Evolutionary conservation across 352 stramenopile species (phyloP), one percentile per base, ranked within the genome.

Genomic region (Phytophthora palmivora): DNA sequence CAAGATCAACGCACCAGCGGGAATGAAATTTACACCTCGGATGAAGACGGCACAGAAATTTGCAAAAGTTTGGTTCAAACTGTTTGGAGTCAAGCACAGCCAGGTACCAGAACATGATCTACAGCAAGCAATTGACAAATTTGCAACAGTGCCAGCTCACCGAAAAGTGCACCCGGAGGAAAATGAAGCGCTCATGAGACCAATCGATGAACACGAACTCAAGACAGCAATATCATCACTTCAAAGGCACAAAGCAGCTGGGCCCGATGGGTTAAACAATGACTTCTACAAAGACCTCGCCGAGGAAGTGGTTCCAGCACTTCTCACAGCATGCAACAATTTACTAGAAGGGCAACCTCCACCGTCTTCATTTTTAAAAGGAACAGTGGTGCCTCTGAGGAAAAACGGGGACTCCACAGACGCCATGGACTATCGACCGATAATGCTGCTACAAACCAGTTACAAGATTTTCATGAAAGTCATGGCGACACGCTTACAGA

Each of bases 331-430:
- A 4, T 53, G 19, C 45, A 53, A 53, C 30, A 32, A 42, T 3
- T 18, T 30, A 2, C n/a, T 39, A n/a, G 24, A 51, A 51, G 44
- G 44, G 8, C 15, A 9, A 18, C 32, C 19, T 6, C n/a, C 19
- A 3, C 46, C 46, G 16, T 12, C n/a, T 39, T 41, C 45, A 12
- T 52, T 52, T n/a, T 22, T 52, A 3, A 24, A 41, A 11, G 45
- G 26, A n/a, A 28, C 14, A 1, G 19, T 53, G 8, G 47, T 37
- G 0, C 33, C 34, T 11, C 34, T 55, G 14, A 7, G 34, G 21
- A 55, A 55, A 16, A 46, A 55, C n/a, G 47, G 47, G 0, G 47
- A 45, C 10, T 55, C 47, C 2, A 14, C 2, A 4, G 36, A 55
- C 6, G 47, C 47, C 8, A 15, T 55, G 21, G 34, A 45, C 14